Base-by-base conservation (phyloP, 108 stramenopile species). In the Cyclostephanos invisitatus region DNA sequence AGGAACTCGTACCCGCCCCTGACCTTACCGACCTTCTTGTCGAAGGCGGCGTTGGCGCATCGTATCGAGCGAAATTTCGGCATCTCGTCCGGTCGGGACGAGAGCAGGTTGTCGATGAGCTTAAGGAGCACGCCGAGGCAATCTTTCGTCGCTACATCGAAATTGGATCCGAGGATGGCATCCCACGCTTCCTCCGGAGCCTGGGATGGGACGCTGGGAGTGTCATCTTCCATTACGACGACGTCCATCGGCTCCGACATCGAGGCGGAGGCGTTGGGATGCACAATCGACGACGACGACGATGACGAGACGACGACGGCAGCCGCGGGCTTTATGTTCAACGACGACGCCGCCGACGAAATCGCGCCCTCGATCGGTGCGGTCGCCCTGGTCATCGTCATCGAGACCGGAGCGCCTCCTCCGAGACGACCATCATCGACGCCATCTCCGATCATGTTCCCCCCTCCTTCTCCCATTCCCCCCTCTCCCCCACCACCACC, bases 41-140 rank as follows among this genome's bases (percentile, higher is more conserved):
- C 69, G 57, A 94, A 83, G 8, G 81, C 53, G 11, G 73, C 46
- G 78, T 94, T 94, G 48, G 67, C 40, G 22, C 85, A 71, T 36
- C 86, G 84, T 42, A 94, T 77, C 37, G 80, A 83, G 25, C 93
- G 86, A 7, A 91, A 87, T 77, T 91, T 94, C 29, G 82, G 66
- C 12, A 15, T 46, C 21, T 91, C 88, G 38, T 69, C 58, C 7
- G 64, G 63, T 8, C 86, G 86, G 14, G 87, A 71, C 42, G 75
- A 78, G 18, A 91, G 59, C 17, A 94, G 17, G 51, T 91, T 91
- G 74, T 94, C 88, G 50, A 94, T 55, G 10, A 94, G 67, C 68
- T 90, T 94, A 10, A 94, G 67, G 10, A 91, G 71, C 2, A 89
- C 91, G 12, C 61, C 10, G 7, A 91, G 57, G 71, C 90, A 91